Evolutionary conservation across 352 stramenopile genomes (phyloP), one percentile per base, ranked within the genome.

Genomic region (Phytophthora quininea): DNA sequence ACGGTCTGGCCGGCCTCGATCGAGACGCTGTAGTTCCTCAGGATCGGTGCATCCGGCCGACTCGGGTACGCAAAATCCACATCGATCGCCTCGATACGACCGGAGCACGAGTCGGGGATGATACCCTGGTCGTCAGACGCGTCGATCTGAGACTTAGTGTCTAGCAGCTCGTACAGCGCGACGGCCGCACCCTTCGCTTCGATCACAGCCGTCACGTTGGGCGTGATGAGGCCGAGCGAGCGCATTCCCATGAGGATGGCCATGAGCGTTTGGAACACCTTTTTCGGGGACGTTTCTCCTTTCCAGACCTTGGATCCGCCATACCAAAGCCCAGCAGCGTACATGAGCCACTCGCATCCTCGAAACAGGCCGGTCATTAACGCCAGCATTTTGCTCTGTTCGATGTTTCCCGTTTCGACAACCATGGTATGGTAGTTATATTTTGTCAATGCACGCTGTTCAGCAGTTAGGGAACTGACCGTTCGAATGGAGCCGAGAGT

Each of bases 251-350:
- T 55, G 10, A 79, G 30, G 33, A 76, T 70, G 14, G 43, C 71
- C 31, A 73, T 68, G 12, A 79, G 68, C 4, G 63, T 51, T 19
- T 60, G 58, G 43, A 79, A 79, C 30, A 79, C 67, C 1, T 38
- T 35, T 3, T 57, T 55, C 2, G 71, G 71, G 4, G 46, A 50
- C 7, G 46, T 46, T 27, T 71, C 40, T 24, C 57, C 66, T 5
- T 61, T 46, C 10, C 24, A 59, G 10, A 79, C 71, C 45, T 75
- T 68, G n/a, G 32, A 73, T 11, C 71, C 67, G 38, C 71, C 71
- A 52, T 79, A 79, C 71, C 71, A 79, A 24, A 79, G 40, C 0
- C 66, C 71, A 54, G 71, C 57, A 3, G 62, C 67, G 47, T 76
- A 79, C 38, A 72, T 76, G 8, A 76, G 38, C 62, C 62, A 79